Base-by-base conservation (phyloP, 352 stramenopile genomes). In the Globisporangium carolinianum region DNA sequence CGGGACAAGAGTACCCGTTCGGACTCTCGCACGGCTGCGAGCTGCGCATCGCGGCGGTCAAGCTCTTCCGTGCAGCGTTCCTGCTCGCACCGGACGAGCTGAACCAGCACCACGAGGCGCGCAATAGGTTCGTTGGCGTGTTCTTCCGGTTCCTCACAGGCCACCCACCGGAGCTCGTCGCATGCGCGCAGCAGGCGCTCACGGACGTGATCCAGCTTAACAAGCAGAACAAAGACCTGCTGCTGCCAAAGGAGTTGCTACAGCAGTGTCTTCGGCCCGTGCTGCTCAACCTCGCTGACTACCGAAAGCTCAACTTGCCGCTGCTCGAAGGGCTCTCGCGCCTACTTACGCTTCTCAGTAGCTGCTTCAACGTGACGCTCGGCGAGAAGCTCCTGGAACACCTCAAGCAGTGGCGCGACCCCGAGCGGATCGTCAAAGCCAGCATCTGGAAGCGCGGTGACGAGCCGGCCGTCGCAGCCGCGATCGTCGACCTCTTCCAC, bases 331-430 rank as follows among this genome's bases (percentile, higher is more conserved):
- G 94, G 2, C 73, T 99, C 6, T 90, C 88, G 14, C 79, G 92
- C 36, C 71, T 99, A 39, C 69, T 99, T 6, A 94, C 86, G 5
- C 72, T 99, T 0, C 72, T 99, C 1, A 97, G 90, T 57, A 97
- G 85, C 47, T 98, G 95, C 76, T 99, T 99, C 62, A 99, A 99
- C 56, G 95, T 98, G 41, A 98, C 94, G 11, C 73, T 99, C 0
- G 97, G 95, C 6, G 96, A 99, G 62, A 99, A 99, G 66, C 66
- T 99, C 37, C 67, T 99, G 1, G 96, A 99, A 59, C 96, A 98
- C 63, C 66, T 98, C 12, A 94, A 97, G 65, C 92, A 98, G 63
- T 98, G 89, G 89, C 76, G 83, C 17, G 87, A 97, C 56, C 89
- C 90, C 0, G 87, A 95, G 42, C 84, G 87, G 39, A 96, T 96